Base-by-base conservation (phyloP, 108 stramenopile species). In the Conticribra weissflogii region DNA sequence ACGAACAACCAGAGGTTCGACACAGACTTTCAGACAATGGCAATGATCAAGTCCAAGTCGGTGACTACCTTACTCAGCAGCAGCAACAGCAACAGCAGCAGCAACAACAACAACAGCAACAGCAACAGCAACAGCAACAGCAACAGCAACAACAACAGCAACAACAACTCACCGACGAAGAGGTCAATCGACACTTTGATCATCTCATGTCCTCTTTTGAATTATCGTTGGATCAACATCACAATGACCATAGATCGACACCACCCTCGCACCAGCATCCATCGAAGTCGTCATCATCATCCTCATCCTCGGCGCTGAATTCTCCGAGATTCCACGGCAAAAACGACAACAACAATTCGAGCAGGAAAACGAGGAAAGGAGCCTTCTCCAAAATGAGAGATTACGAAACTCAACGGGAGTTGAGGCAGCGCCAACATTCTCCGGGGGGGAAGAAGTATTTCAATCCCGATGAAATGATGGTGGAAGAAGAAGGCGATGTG, bases 141-240 rank as follows among this genome's bases (percentile, higher is more conserved):
- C n/a, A n/a, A n/a, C n/a, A n/a, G n/a, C n/a, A n/a, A n/a, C n/a
- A n/a, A n/a, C n/a, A n/a, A n/a, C n/a, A n/a, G n/a, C n/a, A n/a
- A n/a, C 36, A 41, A 41, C 25, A 48, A 4, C 47, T 48, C 12
- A 45, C 54, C 5, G 60, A 79, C 36, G 63, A 79, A 27, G 70
- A 63, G 21, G 65, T 50, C 14, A 79, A 79, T 57, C 53, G 65
- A 9, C 78, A 71, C 28, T 79, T 79, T 71, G 78, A 79, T 34
- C 54, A 61, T 29, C 30, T 79, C 59, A 71, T 79, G 3, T 71
- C 78, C 22, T 50, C 47, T n/a, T 79, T 79, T 50, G 70, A 79
- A 33, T 24, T 79, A 16, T 52, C 50, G 28, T 45, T 71, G 1
- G 46, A 59, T 32, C 66, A 32, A 9, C 22, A 45, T 23, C 36